These are phyloP conservation scores for Breviolum minutum DNA, from an alignment of 73 alveolate species.

Conservation along the genomic window DNA sequence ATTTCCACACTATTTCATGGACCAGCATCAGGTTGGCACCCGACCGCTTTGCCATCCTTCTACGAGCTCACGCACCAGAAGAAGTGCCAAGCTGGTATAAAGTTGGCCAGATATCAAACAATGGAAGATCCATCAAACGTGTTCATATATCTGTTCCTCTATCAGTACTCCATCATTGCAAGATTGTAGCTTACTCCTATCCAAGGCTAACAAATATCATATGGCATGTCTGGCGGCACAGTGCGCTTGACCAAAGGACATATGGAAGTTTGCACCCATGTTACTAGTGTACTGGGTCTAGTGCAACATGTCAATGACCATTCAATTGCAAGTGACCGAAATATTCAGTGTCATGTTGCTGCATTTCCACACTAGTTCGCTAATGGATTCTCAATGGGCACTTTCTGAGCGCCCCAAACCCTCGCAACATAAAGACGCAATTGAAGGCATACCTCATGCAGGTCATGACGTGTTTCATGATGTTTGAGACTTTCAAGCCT, in stretches of 20 bases:
- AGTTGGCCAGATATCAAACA: neutral
- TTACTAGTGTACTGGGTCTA: no score
- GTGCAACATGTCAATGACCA: no score
- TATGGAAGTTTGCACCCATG: no score
- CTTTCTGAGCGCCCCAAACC: constrained; percentile 26
- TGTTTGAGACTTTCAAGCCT: no score
- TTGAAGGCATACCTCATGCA: constrained; percentile 82
- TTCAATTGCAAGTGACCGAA: neutral
- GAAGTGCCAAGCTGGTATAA: constrained; percentile 52
- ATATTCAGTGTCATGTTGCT: constrained; percentile 1
- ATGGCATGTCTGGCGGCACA: neutral
- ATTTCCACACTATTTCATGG: neutral
- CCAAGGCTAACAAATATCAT: no score
- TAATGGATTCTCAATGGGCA: neutral
- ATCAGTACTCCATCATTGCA: no score
- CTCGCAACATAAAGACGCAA: constrained; percentile 56
- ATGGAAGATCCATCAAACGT: no score
- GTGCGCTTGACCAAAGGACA: neutral
- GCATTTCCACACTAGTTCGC: neutral
- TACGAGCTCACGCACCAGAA: constrained; percentile 52
- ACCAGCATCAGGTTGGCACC: neutral
- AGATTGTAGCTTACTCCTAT: no score
- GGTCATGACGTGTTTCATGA: no score
- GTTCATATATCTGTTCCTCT: no score
- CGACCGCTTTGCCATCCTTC: constrained; percentile 17